phyloP scores from a whole-genome alignment of 805 yeast species.

The Candida qinlingensis region DNA sequence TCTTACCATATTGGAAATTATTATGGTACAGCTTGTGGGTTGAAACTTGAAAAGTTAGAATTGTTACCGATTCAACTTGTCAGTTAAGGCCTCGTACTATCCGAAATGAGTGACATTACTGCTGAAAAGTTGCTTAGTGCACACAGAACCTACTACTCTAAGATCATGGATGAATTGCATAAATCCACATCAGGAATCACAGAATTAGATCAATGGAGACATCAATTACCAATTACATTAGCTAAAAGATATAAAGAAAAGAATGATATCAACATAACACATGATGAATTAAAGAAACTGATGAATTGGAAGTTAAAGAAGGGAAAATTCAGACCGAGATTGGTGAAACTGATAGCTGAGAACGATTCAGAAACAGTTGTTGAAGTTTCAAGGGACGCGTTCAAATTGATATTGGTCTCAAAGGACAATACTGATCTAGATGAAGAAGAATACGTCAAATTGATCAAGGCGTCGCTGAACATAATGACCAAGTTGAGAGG shows the following conservation, averaged over 20 bases:
- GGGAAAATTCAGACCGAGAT: conserved; percentile 25
- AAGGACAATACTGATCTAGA: not conserved
- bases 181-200: conserved; percentile 2
- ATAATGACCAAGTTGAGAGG: conserved; percentile 16
- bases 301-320: conserved; percentile 25
- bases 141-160: conserved; percentile 5
- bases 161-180: conserved; percentile 7
- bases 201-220: conserved; percentile 21
- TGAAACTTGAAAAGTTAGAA: too few species aligned
- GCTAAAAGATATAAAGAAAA: conserved; percentile 3
- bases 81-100: too few species aligned
- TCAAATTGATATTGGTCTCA: conserved; percentile 4
- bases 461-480: conserved; percentile 10
- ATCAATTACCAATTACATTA: conserved; percentile 7
- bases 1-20: too few species aligned
- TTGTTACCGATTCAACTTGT: too few species aligned
- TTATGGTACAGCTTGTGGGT: too few species aligned
- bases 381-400: conserved; percentile 10
- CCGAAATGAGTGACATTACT: not conserved
- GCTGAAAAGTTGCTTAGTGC: conserved; percentile 3
- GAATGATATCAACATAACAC: conserved; percentile 6
- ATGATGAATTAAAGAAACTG: conserved; percentile 19
- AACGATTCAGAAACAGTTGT: conserved; percentile 14
- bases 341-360: conserved; percentile 19
- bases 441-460: conserved; percentile 8